Evolutionary conservation across 2,329 filamentous ascomycete species (phyloP), one percentile per base, ranked within the genome.

Genomic region (Aureobasidium sp.): DNA sequence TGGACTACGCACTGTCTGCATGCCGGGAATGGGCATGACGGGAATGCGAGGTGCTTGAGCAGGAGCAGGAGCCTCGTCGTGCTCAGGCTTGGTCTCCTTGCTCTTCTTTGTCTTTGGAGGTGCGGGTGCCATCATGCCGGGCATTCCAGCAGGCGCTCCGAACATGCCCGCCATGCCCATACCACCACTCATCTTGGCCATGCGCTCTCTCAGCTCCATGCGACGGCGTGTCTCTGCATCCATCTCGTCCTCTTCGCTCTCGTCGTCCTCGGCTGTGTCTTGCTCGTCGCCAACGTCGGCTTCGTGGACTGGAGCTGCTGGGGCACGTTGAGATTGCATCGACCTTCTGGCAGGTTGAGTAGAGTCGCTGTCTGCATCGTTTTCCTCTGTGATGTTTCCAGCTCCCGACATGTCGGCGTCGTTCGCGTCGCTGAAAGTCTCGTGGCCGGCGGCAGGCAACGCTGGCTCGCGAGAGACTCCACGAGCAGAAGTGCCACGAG

Each of bases 151-250:
- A 39, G 86, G 85, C 22, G 83, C 82, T 19, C 90, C 90, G 73
- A 96, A 95, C 86, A 97, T 94, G 68, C 91, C 90, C 72, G 91
- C 86, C 88, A 97, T 96, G 50, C 91, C 91, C 90, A 96, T 96
- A 24, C 93, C 93, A 61, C 93, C 93, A 67, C 93, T 96, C 88
- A 99, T 94, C 77, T 96, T 97, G 49, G 94, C 94, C 91, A 99
- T 99, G 68, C 94, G 86, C 64, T 94, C 91, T 64, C 94, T 85
- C 35, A 99, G 80, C 72, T 97, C 93, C 75, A 96, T 86, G 71
- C 88, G 89, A 58, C 92, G 87, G 67, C 85, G 86, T 24, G 90
- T 81, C 73, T 99, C 94, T 0, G 91, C 91, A 69, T 97, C 92
- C 57, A 95, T 79, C 17, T 96, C 90, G 31, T 92, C 89, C 52